These are phyloP conservation scores for Gremmenia infestans DNA, from an alignment of 2,329 filamentous ascomycete genomes.

Conservation along the genomic window DNA sequence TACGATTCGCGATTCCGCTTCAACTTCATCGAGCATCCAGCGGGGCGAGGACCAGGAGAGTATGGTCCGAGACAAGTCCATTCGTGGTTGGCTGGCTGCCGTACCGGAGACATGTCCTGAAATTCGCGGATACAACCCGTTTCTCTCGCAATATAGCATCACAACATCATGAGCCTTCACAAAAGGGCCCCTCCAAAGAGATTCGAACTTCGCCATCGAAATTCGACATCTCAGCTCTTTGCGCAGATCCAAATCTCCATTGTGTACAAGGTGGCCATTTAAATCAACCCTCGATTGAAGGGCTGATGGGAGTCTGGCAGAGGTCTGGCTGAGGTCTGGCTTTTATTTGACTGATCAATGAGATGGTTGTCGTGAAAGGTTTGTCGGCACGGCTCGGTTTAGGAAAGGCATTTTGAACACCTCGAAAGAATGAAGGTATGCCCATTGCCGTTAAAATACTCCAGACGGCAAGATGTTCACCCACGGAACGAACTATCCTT, in stretches of 20 bases:
- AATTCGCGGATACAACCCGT: not conserved
- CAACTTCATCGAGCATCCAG: not conserved
- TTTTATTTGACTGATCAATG: conserved; percentile 1
- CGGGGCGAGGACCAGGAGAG: not conserved
- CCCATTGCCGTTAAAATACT: not conserved
- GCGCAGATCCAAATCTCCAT: not conserved
- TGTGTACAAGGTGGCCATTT: not conserved
- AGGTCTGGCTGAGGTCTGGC: conserved; percentile 14
- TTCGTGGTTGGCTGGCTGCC: not conserved
- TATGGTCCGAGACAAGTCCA: not conserved
- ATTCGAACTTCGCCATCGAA: not conserved
- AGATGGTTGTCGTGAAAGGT: not conserved
- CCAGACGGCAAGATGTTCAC: not conserved
- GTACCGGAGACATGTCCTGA: not conserved
- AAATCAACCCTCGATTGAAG: not conserved
- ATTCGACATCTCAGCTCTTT: not conserved
- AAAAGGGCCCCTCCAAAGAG: not conserved
- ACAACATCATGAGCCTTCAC: not conserved
- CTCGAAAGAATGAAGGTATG: not conserved
- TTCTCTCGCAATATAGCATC: not conserved
- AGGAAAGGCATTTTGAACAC: not conserved
- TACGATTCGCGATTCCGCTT: not conserved
- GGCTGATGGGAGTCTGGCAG: conserved; percentile 7
- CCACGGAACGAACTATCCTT: not conserved
- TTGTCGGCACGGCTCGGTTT: conserved; percentile 4